phyloP scores from a whole-genome alignment of 2,329 filamentous ascomycete genomes.

The Penicillium corylophilum region DNA sequence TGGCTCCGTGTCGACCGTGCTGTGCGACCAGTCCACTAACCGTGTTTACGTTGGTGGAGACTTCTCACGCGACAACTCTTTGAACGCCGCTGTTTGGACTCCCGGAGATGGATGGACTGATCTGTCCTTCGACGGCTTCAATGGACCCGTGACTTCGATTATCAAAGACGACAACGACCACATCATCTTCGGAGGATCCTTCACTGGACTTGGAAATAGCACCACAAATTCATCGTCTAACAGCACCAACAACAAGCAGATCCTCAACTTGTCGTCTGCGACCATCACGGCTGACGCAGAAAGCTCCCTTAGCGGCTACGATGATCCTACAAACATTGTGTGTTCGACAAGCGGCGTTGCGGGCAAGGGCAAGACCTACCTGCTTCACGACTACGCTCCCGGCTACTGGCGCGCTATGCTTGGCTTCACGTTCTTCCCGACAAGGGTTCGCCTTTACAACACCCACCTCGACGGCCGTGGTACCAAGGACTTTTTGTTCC shows the following conservation, averaged over 20 bases:
- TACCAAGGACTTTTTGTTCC: constrained; percentile 84
- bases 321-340: constrained; percentile 75
- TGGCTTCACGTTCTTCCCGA: constrained; percentile 79
- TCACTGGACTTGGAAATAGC: constrained; percentile 78
- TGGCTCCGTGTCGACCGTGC: constrained; percentile 76
- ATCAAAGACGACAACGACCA: constrained; percentile 75
- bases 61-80: constrained; percentile 76
- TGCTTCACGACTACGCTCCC: constrained; percentile 69
- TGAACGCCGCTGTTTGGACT: constrained; percentile 85
- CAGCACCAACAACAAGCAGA: constrained; percentile 63
- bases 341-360: constrained; percentile 71
- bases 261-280: constrained; percentile 80
- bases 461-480: constrained; percentile 80
- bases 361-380: constrained; percentile 76
- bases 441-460: constrained; percentile 84
- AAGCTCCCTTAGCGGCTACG: constrained; percentile 65
- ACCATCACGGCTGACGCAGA: constrained; percentile 65
- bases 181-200: constrained; percentile 87
- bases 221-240: constrained; percentile 57
- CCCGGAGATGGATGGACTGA: constrained; percentile 68
- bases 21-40: constrained; percentile 74
- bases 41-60: constrained; percentile 90
- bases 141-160: constrained; percentile 86
- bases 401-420: constrained; percentile 85
- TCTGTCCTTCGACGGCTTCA: constrained; percentile 89